Percentiles rank a stretch among this genome's conserved stretches.
phyloP scores from a whole-genome alignment of 2,329 filamentous ascomycete genomes.

The Alternaria sp. region DNA sequence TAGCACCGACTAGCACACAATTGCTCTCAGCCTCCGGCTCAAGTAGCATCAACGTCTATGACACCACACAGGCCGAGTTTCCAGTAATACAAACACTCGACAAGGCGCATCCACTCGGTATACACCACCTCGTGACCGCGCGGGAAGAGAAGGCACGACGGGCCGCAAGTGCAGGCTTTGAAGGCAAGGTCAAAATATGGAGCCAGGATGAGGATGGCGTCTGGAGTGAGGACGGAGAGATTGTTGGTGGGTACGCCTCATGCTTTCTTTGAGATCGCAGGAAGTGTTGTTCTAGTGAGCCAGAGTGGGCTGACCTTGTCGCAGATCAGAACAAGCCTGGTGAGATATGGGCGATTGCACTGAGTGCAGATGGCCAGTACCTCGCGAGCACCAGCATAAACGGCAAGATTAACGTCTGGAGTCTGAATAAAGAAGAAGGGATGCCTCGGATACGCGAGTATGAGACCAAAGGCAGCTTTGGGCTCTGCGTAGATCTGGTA shows the following conservation, averaged over 20 bases:
- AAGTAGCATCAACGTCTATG: conserved; percentile 74
- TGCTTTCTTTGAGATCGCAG: conserved; percentile 21
- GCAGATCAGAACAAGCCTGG: conserved; percentile 66
- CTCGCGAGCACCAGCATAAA: conserved; percentile 89
- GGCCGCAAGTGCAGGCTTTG: conserved; percentile 87
- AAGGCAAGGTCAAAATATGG: conserved; percentile 89
- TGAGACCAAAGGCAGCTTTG: conserved; percentile 93
- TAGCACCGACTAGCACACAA: conserved; percentile 76
- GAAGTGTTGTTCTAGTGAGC: not conserved
- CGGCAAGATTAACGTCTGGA: conserved; percentile 90
- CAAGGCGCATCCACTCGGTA: conserved; percentile 84
- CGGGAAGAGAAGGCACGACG: conserved; percentile 67
- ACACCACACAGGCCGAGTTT: conserved; percentile 74
- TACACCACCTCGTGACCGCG: conserved; percentile 84
- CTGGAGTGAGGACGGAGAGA: conserved; percentile 62
- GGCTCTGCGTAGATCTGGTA: conserved; percentile 83
- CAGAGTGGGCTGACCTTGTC: conserved; percentile 12
- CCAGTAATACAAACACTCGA: conserved; percentile 81
- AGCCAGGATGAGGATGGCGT: conserved; percentile 59
- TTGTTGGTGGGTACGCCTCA: conserved; percentile 52
- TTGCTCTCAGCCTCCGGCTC: conserved; percentile 86
- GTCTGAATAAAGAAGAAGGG: conserved; percentile 61
- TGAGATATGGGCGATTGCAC: conserved; percentile 85
- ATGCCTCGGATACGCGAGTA: conserved; percentile 78
- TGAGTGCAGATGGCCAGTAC: conserved; percentile 84